phyloP scores from a whole-genome alignment of 768 basidiomycete genomes.

The Leccinum disarticulatum region DNA sequence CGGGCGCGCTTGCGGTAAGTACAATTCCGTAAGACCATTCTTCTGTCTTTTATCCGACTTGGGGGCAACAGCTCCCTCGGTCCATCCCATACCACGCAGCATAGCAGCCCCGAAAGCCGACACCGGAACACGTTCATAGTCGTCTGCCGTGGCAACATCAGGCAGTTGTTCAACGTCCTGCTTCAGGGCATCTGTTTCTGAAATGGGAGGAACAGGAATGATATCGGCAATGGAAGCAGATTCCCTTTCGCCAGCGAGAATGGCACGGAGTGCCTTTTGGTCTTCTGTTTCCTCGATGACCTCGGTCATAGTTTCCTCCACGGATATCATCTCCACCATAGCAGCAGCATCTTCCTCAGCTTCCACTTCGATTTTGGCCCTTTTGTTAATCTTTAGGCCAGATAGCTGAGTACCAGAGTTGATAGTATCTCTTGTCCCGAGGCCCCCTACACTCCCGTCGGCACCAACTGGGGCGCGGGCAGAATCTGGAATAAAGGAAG shows the following conservation, averaged over 20 bases:
- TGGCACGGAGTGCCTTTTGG: conserved; percentile 73
- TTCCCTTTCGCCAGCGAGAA: conserved; percentile 55
- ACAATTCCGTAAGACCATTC: conserved; percentile 69
- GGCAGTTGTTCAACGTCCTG: conserved; percentile 84
- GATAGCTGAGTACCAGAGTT: conserved; percentile 72
- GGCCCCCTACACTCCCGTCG: conserved; percentile 76
- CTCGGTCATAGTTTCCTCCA: conserved; percentile 19
- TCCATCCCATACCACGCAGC: conserved; percentile 97
- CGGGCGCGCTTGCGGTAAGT: conserved; percentile 79
- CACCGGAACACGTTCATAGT: conserved; percentile 89
- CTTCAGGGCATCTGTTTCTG: conserved; percentile 81
- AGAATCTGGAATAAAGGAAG: conserved; percentile 65
- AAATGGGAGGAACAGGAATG: conserved; percentile 58
- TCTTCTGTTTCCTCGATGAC: conserved; percentile 68
- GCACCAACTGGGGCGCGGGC: conserved; percentile 53
- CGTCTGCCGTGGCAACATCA: conserved; percentile 71
- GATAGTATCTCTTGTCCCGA: conserved; percentile 72
- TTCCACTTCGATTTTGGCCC: conserved; percentile 33
- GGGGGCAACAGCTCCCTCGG: conserved; percentile 72
- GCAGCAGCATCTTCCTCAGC: conserved; percentile 29
- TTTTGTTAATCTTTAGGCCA: conserved; percentile 58
- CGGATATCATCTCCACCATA: background rate
- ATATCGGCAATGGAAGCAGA: conserved; percentile 51
- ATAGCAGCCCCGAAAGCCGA: conserved; percentile 92
- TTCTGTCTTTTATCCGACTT: conserved; percentile 49